Base-by-base conservation (phyloP, 2,329 filamentous ascomycete species). In the Chrysosphaeria jannelii region DNA sequence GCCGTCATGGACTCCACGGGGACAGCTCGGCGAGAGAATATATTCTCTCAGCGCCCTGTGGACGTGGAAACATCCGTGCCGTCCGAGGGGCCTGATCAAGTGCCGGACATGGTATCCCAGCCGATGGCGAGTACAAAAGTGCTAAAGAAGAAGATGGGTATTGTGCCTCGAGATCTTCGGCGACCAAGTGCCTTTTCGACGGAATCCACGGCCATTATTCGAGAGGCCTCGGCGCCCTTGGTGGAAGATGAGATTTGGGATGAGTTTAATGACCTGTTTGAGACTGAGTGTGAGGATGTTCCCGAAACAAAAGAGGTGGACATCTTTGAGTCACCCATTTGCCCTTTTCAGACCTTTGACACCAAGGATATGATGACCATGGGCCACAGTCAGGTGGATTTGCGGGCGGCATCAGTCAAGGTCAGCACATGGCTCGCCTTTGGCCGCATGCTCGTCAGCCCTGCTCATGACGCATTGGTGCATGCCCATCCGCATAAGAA, bases 191-290 rank as follows among this genome's bases (percentile, higher is more conserved):
- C n/a, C n/a, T n/a, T n/a, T n/a, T n/a, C n/a, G n/a, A n/a, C n/a
- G n/a, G n/a, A n/a, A n/a, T n/a, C 65, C 4, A 71, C 64, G 10
- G 66, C 71, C 5, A 45, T 75, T 3, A 48, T 71, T 12, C 69
- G 70, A 1, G 46, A 50, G 3, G 50, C 59, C 2, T 51, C 50
- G 21, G 60, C 63, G 4, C 65, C 61, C 0, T 53, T 67, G 4
- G 61, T 49, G 1, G 72, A 88, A 32, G 81, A 91, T 34, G 81
- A 91, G 37, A 57, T 90, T 2, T 93, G 81, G 81, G 67, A 79
- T 24, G 81, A 89, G 42, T 91, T 88, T 37, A 67, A 93, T 32
- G 81, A 91, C 34, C 48, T 91, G 8, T 57, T 91, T 25, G 71
- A 72, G 24, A 66, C 16, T 7, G n/a, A 18, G 16, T n/a, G 7